phyloP scores from a whole-genome alignment of 768 basidiomycete genomes.

The Suillus bovinus region DNA sequence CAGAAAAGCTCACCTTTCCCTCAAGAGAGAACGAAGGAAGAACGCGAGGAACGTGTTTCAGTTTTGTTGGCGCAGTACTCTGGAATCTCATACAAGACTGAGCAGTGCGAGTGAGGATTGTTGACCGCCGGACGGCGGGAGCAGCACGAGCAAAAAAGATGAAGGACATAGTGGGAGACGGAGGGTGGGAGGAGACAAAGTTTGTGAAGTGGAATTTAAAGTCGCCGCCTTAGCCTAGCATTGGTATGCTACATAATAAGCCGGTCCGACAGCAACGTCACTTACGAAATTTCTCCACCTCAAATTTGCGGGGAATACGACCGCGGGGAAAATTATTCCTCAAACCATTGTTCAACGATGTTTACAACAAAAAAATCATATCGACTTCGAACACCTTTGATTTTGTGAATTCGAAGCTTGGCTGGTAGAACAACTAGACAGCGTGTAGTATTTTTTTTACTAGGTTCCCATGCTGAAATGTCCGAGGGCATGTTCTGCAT shows the following conservation, averaged over 20 bases:
- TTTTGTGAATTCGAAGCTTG: not conserved
- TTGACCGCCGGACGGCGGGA: constrained; percentile 14
- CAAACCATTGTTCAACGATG: not conserved
- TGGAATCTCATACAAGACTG: constrained; percentile 21
- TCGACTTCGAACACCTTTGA: not conserved
- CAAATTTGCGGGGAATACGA: constrained; percentile 12
- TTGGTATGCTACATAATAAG: constrained; percentile 13
- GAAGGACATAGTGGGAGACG: constrained; percentile 27
- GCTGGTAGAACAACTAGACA: not conserved
- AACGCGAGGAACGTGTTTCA: constrained; percentile 42
- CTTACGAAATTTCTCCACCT: constrained; percentile 14
- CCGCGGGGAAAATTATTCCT: not conserved
- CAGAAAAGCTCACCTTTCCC: constrained; percentile 54
- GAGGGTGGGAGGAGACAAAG: constrained; percentile 13
- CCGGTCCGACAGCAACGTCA: constrained; percentile 8
- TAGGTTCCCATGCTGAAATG: not conserved
- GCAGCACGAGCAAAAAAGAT: constrained; percentile 29
- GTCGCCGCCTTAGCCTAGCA: constrained; percentile 9
- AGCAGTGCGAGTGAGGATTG: constrained; percentile 13
- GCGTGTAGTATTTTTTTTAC: not conserved
- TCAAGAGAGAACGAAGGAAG: constrained; percentile 79
- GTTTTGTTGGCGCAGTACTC: constrained; percentile 24
- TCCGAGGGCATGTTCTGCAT: not conserved
- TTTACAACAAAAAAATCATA: not conserved
- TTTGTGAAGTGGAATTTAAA: constrained; percentile 22